Base-by-base conservation (phyloP, 495 filamentous ascomycete species). In the Xylaria grammica region DNA sequence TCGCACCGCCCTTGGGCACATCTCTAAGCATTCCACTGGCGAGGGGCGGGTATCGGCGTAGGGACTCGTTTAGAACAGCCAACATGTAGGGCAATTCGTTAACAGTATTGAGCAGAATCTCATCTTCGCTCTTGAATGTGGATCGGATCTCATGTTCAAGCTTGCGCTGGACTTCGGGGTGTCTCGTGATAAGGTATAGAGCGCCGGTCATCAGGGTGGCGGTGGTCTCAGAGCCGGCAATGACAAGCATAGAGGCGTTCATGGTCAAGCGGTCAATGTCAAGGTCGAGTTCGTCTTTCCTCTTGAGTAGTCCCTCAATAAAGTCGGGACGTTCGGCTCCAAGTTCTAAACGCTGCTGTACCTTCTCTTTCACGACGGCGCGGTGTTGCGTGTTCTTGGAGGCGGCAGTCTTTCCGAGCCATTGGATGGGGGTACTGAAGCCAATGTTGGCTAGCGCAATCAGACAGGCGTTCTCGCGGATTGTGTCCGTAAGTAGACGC, bases 141-240 rank as follows among this genome's bases (percentile, higher is more conserved):
- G 68, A 55, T 1, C 83, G 76, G 15, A 91, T 81, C 65, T 90
- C 87, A 0, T 68, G 53, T 0, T 75, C 67, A 8, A 89, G 71
- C 63, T 77, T 82, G 7, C 69, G 56, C 24, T 86, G 71, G 0
- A 74, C 71, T 0, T 74, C 66, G 0, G 77, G 82, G 64, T 84
- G 77, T 4, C 69, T 81, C 0, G 84, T 66, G 2, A 90, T 75
- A 26, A 83, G 77, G 61, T 81, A 90, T 0, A 81, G 81, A 0
- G 79, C 75, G 2, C 80, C 82, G 2, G 78, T 76, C 27, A 91
- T 72, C 3, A 83, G 56, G 0, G 87, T 86, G 1, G 87, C 86
- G 1, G 86, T 86, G 2, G 88, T 89, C 61, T 90, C 87, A 0
- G 82, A 85, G 11, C 86, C 85, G 19, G 76, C 85, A n/a, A 84